Conservation (phyloP, 140 eudicot genomes). For the Cichorium intybus region DNA sequence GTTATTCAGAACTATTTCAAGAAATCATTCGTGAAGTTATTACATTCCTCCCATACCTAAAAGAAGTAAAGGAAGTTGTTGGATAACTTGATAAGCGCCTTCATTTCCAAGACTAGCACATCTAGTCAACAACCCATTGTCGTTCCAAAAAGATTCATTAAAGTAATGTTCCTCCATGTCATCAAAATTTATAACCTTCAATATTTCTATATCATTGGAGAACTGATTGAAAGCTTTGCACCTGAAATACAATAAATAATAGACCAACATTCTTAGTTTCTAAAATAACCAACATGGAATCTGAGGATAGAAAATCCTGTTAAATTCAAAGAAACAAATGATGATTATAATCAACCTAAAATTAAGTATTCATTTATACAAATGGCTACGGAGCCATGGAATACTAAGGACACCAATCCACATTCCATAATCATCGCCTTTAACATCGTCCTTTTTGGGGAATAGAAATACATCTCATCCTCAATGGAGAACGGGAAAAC, state of each 20-base stretch:
- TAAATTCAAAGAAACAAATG: neutral
- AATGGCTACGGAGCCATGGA: too few relatives aligned
- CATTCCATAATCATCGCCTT: too few relatives aligned
- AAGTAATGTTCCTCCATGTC: slow-evolving; percentile 5
- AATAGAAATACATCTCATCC: too few relatives aligned
- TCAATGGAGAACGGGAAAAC: too few relatives aligned
- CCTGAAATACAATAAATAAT: neutral
- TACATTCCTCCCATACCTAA: neutral
- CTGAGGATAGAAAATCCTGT: neutral
- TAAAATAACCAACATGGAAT: neutral
- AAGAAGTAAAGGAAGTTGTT: slow-evolving; percentile 13
- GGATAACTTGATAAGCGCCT: slow-evolving; percentile 10
- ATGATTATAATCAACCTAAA: neutral
- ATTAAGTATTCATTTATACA: neutral
- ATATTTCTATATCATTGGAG: slow-evolving; percentile 2
- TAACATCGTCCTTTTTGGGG: too few relatives aligned
- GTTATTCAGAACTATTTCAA: neutral
- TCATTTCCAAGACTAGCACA: slow-evolving; percentile 12
- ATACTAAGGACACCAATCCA: too few relatives aligned
- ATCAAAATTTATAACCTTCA: slow-evolving; percentile 13
- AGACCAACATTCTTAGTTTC: neutral
- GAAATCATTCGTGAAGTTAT: neutral
- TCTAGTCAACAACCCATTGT: slow-evolving; percentile 3
- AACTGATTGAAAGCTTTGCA: slow-evolving; percentile 11
- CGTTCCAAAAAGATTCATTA: slow-evolving; percentile 3